Percentiles rank a stretch among this genome's conserved stretches.
phyloP scores from a whole-genome alignment of 1,139 yeast species.

The Lodderomyces orthopsilosis region DNA sequence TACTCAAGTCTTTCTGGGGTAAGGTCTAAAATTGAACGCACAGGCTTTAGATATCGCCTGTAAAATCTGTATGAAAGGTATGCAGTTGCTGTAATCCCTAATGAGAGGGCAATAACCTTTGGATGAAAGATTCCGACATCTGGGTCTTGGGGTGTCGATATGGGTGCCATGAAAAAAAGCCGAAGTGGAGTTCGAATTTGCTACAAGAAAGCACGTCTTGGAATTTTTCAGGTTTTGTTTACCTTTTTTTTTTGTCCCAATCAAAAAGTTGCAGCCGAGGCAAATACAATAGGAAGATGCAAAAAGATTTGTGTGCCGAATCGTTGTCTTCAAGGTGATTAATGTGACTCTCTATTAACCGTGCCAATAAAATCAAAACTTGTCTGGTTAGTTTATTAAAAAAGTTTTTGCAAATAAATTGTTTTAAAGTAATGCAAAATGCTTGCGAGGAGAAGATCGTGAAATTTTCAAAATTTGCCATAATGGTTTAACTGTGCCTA shows the following conservation, averaged over 20 bases:
- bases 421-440: too few relatives aligned
- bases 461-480: too few relatives aligned
- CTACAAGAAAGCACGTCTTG: background rate
- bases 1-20: slow-evolving; percentile 38
- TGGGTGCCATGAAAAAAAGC: background rate
- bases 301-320: too few relatives aligned
- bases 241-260: background rate
- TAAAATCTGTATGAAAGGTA: slow-evolving; percentile 34
- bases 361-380: too few relatives aligned
- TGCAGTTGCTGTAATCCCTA: slow-evolving; percentile 33
- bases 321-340: too few relatives aligned
- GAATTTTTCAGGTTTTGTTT: background rate
- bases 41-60: slow-evolving; percentile 32
- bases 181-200: background rate
- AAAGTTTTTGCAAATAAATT: too few relatives aligned
- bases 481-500: too few relatives aligned
- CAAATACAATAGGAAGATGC: too few relatives aligned
- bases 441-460: too few relatives aligned
- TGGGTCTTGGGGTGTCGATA: slow-evolving; percentile 1
- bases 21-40: slow-evolving; percentile 37
- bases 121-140: slow-evolving; percentile 36
- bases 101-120: slow-evolving; percentile 38
- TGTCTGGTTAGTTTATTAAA: too few relatives aligned
- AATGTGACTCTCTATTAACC: too few relatives aligned
- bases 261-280: too few relatives aligned